Evolutionary conservation across 306 rosid genomes (phyloP).

Genomic region (Gastrolobium villosum): DNA sequence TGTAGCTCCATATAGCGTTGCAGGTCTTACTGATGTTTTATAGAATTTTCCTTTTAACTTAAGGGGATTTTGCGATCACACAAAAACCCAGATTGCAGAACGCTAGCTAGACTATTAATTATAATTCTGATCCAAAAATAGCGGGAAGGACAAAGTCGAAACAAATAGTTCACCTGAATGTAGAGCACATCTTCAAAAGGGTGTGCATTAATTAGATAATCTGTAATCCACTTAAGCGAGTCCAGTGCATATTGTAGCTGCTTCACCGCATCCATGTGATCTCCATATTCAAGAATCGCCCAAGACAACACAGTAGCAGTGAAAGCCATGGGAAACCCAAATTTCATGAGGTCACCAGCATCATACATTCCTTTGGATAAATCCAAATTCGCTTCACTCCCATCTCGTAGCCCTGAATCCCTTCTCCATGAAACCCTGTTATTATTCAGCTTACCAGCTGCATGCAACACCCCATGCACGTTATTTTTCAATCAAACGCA

Average conservation of each 20-base stretch:
- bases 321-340: slow-evolving; percentile 84
- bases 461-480: slow-evolving; percentile 25
- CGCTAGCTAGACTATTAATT: too few relatives aligned
- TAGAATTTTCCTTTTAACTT: too few relatives aligned
- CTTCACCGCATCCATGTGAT: slow-evolving; percentile 61
- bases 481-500: neutral
- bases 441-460: slow-evolving; percentile 67
- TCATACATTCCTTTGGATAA: slow-evolving; percentile 82
- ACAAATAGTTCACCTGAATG: slow-evolving; percentile 61
- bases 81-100: too few relatives aligned
- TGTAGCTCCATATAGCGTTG: too few relatives aligned
- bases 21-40: too few relatives aligned
- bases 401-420: slow-evolving; percentile 74
- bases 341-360: slow-evolving; percentile 76
- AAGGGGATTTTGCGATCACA: too few relatives aligned
- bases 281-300: slow-evolving; percentile 83
- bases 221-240: slow-evolving; percentile 70
- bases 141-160: neutral
- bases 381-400: slow-evolving; percentile 69
- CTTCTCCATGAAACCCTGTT: slow-evolving; percentile 75
- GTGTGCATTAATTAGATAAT: slow-evolving; percentile 74
- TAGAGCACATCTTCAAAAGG: slow-evolving; percentile 71
- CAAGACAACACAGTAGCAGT: slow-evolving; percentile 80
- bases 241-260: slow-evolving; percentile 63
- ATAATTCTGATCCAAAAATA: too few relatives aligned